Evolutionary conservation across 1,139 yeast species (phyloP), one percentile per base, ranked within the genome.

Genomic region (Eremothecium coryli): DNA sequence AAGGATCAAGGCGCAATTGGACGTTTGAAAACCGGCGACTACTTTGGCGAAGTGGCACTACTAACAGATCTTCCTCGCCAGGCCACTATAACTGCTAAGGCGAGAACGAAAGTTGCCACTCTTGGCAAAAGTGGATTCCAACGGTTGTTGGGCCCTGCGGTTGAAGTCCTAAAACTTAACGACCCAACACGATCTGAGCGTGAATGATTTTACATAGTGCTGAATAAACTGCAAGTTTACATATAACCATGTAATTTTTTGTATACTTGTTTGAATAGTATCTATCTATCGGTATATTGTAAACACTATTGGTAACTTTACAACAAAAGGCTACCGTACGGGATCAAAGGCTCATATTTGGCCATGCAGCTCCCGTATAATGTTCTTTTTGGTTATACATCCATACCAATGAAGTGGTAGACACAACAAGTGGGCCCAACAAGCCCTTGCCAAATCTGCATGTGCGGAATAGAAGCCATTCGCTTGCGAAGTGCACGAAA

Each of bases 31-130:
- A 79, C 82, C 53, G 97, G 97, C 44, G 95, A 82, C 54, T 90
- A 90, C 61, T 90, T 90, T 60, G 98, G 98, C 45, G 98, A 90
- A 63, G 76, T 90, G 44, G 97, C 98, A 2, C 68, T 90, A 48
- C 68, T 90, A 48, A 82, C 88, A 50, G 95, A 90, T 53, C 67
- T 79, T 42, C 97, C 97, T 42, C 76, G 98, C 61, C 93, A 85
- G 58, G 98, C 98, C 22, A 82, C 96, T 4, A 93, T 90, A 26
- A 75, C 71, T 38, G 95, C 96, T 2, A 63, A 70, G 22, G 73
- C 81, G 37, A 70, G 70, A 34, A 78, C 90, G 18, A 82, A 82
- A 50, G 95, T 88, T 32, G 97, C 94, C 18, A 81, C 93, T 3
- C 70, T 90, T 49, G 94, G 86, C 42, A 86, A 88, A 64, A 73